Percentiles rank a stretch among this genome's conserved stretches.
Conservation (phyloP, 805 yeast genomes). For the Cyberlindnera subsufficiens region DNA sequence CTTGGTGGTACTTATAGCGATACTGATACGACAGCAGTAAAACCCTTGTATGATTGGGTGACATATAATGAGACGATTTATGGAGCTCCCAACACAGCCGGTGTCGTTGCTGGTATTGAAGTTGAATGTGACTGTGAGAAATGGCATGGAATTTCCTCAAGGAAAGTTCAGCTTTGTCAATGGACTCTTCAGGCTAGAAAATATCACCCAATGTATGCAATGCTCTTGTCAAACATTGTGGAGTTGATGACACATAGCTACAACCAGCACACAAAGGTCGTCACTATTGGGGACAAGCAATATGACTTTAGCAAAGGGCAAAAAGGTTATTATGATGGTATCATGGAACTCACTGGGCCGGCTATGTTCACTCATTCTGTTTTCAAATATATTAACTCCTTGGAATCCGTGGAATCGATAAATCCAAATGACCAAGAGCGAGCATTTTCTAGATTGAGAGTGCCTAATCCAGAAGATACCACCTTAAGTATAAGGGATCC, state of each 20-base stretch:
- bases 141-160: constrained; percentile 45
- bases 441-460: constrained; percentile 1
- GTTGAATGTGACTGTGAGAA: constrained; percentile 45
- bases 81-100: constrained; percentile 31
- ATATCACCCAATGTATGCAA: constrained; percentile 54
- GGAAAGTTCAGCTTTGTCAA: constrained; percentile 58
- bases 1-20: constrained; percentile 61
- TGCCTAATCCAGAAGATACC: constrained; percentile 7
- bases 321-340: constrained; percentile 55
- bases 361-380: constrained; percentile 42
- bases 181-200: constrained; percentile 57
- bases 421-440: constrained; percentile 11
- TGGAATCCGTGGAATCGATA: constrained; percentile 1
- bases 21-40: constrained; percentile 45
- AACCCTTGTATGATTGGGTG: constrained; percentile 55
- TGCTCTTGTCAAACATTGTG: constrained; percentile 46
- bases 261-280: constrained; percentile 22
- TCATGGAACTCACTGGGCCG: constrained; percentile 48
- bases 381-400: constrained; percentile 11
- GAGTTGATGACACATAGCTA: constrained; percentile 41
- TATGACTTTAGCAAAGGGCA: constrained; percentile 40
- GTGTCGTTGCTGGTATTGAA: constrained; percentile 51
- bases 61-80: constrained; percentile 25
- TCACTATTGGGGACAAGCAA: constrained; percentile 19
- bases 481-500: constrained; percentile 6